Evolutionary conservation across 2,329 filamentous ascomycete genomes (phyloP), one percentile per base, ranked within the genome.

Genomic region (Coleophoma eucalyptorum): DNA sequence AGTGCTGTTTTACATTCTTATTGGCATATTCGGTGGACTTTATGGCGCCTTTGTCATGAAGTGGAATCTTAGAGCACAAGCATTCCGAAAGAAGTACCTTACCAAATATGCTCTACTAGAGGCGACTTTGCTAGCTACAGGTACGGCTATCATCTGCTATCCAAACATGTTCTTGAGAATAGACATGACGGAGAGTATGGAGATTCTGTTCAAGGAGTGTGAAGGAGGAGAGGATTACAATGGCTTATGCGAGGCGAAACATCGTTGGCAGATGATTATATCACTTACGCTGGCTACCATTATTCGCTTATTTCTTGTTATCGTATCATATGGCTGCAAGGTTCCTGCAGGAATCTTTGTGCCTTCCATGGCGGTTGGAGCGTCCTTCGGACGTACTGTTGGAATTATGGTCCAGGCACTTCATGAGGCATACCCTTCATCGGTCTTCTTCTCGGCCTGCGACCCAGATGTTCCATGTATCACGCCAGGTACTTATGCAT

Each of bases 181-280:
- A 62, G 95, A 99, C 70, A 97, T 99, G 94, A 97, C 94, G 0
- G 93, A 97, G 73, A 96, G 91, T 73, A 97, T 99, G 94, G 92
- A 97, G 67, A 96, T 97, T 56, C 73, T 99, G 11, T 99, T 99
- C 68, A 79, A 89, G 13, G 94, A 99, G 66, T 99, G 94, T 61
- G 90, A 96, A 64, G 90, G 88, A 5, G 86, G 79, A 18, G 88
- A 96, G 66, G 90, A 93, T 64, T 97, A 96, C 60, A 83, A 95
- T 56, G 89, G 89, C 5, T 81, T 99, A 15, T 99, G 94, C 77
- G 89, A 97, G 67, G 66, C 78, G 4, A 75, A 88, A 47, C 86
- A 89, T 60, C 83, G 91, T 20, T 86, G 86, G 76, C 76, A 77
- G 49, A 96, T 96, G 72, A 82, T 97, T 6, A 62, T 88, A 15